These are phyloP conservation scores for Ogataea trehaloabstinens DNA, from an alignment of 805 yeast genomes.

Conservation along the genomic window DNA sequence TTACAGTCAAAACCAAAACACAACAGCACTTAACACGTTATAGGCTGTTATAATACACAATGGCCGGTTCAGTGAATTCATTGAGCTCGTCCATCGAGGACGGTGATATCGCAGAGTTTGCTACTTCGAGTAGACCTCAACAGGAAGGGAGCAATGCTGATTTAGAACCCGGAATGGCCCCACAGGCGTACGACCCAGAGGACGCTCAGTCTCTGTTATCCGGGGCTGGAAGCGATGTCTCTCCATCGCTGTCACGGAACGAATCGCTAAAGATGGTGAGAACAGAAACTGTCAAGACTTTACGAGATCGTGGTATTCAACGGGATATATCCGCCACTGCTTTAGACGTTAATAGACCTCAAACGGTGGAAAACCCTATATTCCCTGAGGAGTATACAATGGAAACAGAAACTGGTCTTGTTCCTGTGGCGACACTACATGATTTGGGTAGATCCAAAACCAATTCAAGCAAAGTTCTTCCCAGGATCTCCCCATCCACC, in stretches of 20 bases:
- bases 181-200: slow-evolving; percentile 43
- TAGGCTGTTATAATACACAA: too few species aligned
- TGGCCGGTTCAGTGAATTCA: slow-evolving; percentile 1
- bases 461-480: slow-evolving; percentile 15
- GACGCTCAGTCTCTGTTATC: slow-evolving; percentile 47
- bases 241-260: slow-evolving; percentile 29
- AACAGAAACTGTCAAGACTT: slow-evolving; percentile 74
- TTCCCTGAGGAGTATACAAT: slow-evolving; percentile 91
- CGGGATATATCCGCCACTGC: slow-evolving; percentile 42
- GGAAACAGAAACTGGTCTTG: slow-evolving; percentile 87
- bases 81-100: slow-evolving; percentile 21
- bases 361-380: slow-evolving; percentile 56
- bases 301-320: slow-evolving; percentile 60
- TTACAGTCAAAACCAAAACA: too few species aligned
- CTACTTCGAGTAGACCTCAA: slow-evolving; percentile 2
- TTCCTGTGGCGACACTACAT: slow-evolving; percentile 72
- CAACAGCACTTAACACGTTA: too few species aligned
- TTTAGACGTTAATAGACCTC: slow-evolving; percentile 57
- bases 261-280: slow-evolving; percentile 42
- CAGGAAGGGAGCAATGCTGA: slow-evolving; percentile 8
- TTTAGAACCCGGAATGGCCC: slow-evolving; percentile 21
- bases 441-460: slow-evolving; percentile 54
- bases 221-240: slow-evolving; percentile 21
- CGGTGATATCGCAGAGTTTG: slow-evolving; percentile 2
- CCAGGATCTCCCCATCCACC: slow-evolving; percentile 20